Percentiles rank a stretch among this genome's conserved stretches.
These are phyloP conservation scores for Leersia perrieri DNA, from an alignment of 176 grass and related monocot species.

Conservation along the genomic window DNA sequence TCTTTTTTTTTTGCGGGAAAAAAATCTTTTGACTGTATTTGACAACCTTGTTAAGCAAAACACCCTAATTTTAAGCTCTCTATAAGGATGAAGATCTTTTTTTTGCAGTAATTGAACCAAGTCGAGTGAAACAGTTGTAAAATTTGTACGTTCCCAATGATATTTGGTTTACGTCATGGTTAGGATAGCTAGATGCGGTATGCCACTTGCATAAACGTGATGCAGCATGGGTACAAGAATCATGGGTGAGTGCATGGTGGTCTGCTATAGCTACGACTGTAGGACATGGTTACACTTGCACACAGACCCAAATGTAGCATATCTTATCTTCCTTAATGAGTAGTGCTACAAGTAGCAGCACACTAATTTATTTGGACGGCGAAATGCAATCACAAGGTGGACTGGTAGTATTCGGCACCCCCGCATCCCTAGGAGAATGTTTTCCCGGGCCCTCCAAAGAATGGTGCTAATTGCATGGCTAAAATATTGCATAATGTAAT, in stretches of 20 bases:
- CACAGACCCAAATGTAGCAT: conserved; percentile 31
- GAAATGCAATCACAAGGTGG: conserved; percentile 20
- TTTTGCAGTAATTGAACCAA: not conserved
- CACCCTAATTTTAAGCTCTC: not conserved
- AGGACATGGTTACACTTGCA: conserved; percentile 31
- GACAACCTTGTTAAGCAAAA: not conserved
- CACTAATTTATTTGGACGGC: conserved; percentile 26
- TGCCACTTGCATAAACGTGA: not conserved
- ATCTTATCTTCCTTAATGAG: conserved; percentile 38
- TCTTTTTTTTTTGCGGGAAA: too few species aligned
- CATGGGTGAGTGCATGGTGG: not conserved
- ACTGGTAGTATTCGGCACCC: not conserved
- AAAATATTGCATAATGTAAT: not conserved
- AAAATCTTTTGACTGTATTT: not conserved
- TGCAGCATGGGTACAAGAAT: not conserved
- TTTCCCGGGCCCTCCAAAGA: conserved; percentile 22
- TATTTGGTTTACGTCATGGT: not conserved
- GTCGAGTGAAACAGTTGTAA: not conserved
- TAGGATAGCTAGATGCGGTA: not conserved
- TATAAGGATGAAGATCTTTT: not conserved
- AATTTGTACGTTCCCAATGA: not conserved
- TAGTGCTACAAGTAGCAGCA: conserved; percentile 3
- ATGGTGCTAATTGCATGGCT: not conserved
- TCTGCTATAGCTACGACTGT: not conserved
- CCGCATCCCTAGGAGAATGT: conserved; percentile 52